Conservation (phyloP, 768 basidiomycete genomes). For the Lentinula lateritia region DNA sequence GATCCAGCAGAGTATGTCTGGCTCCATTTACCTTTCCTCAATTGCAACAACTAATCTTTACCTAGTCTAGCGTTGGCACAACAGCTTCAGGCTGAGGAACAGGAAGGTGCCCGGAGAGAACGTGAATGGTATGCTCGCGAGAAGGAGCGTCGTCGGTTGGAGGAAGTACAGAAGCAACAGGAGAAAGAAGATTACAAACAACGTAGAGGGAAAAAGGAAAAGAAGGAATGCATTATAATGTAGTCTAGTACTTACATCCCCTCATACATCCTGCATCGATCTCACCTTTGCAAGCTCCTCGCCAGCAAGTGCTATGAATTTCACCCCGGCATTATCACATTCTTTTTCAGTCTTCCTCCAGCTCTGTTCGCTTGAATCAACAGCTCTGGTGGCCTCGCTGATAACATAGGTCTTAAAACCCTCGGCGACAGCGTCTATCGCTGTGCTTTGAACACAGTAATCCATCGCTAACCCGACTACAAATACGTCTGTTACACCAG, state of each 20-base stretch:
- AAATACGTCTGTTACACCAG: conserved; percentile 41
- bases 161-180: conserved; percentile 18
- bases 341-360: conserved; percentile 11
- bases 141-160: conserved; percentile 20
- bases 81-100: conserved; percentile 79
- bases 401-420: conserved; percentile 24
- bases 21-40: neutral
- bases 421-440: conserved; percentile 35
- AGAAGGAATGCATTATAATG: conserved; percentile 58
- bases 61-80: conserved; percentile 62
- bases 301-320: conserved; percentile 6
- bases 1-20: conserved; percentile 59
- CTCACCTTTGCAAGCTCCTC: conserved; percentile 4
- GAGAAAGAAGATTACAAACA: conserved; percentile 21
- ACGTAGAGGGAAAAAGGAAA: conserved; percentile 24
- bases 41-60: neutral
- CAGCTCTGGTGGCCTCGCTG: conserved; percentile 18
- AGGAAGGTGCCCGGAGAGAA: conserved; percentile 41
- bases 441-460: conserved; percentile 52
- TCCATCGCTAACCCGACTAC: conserved; percentile 61
- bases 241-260: conserved; percentile 17
- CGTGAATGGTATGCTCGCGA: conserved; percentile 25
- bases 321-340: conserved; percentile 11
- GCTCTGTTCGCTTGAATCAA: conserved; percentile 15
- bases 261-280: neutral